Percentiles rank a stretch among this genome's conserved stretches.
These are phyloP conservation scores for Rutstroemia sp. DNA, from an alignment of 2,329 filamentous ascomycete genomes.

Conservation along the genomic window DNA sequence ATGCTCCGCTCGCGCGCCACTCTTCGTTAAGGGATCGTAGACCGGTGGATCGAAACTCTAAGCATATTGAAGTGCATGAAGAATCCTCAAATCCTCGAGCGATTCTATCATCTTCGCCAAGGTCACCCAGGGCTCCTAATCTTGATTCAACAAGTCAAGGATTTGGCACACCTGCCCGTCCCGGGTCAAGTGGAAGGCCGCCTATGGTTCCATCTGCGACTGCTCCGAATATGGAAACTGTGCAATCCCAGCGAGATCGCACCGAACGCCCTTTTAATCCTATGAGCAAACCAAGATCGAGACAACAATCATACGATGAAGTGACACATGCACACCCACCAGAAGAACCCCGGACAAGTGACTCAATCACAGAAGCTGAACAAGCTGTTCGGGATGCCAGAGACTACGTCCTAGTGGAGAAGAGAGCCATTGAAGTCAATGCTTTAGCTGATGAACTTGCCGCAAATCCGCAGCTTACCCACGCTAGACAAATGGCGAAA, in stretches of 20 bases:
- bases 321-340: conserved; percentile 16
- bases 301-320: conserved; percentile 21
- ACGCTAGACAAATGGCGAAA: conserved; percentile 36
- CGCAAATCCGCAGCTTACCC: conserved; percentile 52
- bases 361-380: conserved; percentile 49
- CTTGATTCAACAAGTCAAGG: conserved; percentile 15
- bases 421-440: conserved; percentile 91
- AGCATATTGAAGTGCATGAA: conserved; percentile 8
- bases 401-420: conserved; percentile 94
- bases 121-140: conserved; percentile 17
- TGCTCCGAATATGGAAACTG: conserved; percentile 23
- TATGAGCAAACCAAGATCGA: conserved; percentile 10
- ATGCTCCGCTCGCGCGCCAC: conserved; percentile 17
- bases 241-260: conserved; percentile 23
- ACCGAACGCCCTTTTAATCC: conserved; percentile 8
- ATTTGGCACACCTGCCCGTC: conserved; percentile 18
- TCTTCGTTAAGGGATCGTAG: conserved; percentile 13
- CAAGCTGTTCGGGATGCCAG: conserved; percentile 78
- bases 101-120: background rate
- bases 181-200: conserved; percentile 19
- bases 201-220: conserved; percentile 19
- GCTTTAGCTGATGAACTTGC: conserved; percentile 93
- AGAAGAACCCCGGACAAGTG: conserved; percentile 28
- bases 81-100: background rate
- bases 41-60: background rate